Base-by-base conservation (phyloP, 1,284 basidiomycete species). In the Ustilago lituana region DNA sequence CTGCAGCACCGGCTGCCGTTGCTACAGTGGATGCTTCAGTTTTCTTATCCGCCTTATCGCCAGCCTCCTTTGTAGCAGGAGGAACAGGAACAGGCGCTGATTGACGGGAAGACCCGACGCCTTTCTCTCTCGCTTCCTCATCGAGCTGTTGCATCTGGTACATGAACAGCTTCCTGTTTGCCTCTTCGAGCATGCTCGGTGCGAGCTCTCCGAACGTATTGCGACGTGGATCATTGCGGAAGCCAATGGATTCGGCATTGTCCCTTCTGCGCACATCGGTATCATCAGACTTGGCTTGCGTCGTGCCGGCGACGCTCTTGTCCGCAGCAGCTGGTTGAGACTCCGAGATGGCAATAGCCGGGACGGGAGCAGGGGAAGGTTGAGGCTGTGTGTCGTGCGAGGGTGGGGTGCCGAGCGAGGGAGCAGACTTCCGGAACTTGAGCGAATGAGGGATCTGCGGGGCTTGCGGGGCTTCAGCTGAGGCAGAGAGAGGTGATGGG, bases 91-190 rank as follows among this genome's bases (percentile, higher is more conserved):
- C 9, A 4, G 52, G 24, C 12, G 38, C 47, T 22, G 43, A 38
- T 35, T 58, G 39, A 20, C 55, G 62, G 11, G 62, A 58, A 9
- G 55, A 50, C 0, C 56, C 55, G 4, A 58, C 55, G 1, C 55
- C 55, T 11, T 55, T 65, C 35, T 44, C 53, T 10, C 29, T 17
- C 4, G 52, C 38, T 15, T 52, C 53, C 12, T 56, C 26, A 11
- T 56, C 59, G 7, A 51, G 36, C 46, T 69, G 66, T 47, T 69
- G 60, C 54, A 51, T 52, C 49, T 69, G 66, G 32, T 64, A 64
- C 11, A 50, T 9, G 29, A 57, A 64, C 6, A 64, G 40, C 50
- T 64, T 64, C 2, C 57, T 29, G 36, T 69, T 69, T 5, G 66
- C 61, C 39, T 69, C 66, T 32, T 60, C 55, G 9, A 69, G 47